These are phyloP conservation scores for Cicer cuneatum DNA, from an alignment of 306 rosid species.

Conservation along the genomic window DNA sequence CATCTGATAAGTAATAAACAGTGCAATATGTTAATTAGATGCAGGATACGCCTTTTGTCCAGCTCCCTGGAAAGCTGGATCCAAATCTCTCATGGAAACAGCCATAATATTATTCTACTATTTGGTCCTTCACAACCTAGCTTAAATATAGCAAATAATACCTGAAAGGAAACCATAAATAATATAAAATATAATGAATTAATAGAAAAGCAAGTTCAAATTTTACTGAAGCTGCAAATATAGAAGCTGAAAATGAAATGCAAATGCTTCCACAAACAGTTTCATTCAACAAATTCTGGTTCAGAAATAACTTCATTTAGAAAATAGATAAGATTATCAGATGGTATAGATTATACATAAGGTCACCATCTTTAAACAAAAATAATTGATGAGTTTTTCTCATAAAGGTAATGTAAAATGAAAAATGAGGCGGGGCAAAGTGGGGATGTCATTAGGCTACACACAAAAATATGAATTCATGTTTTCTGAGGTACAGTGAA, in stretches of 20 bases:
- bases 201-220: slow-evolving; percentile 34
- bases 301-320: slow-evolving; percentile 6
- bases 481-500: slow-evolving; percentile 13
- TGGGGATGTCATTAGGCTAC: background rate
- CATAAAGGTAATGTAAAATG: background rate
- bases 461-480: slow-evolving; percentile 24
- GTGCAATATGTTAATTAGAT: slow-evolving; percentile 42
- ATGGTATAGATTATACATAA: slow-evolving; percentile 5
- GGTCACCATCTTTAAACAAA: slow-evolving; percentile 1
- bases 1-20: slow-evolving; percentile 38
- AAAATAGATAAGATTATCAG: slow-evolving; percentile 37
- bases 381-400: background rate
- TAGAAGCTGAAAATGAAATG: slow-evolving; percentile 26
- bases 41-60: slow-evolving; percentile 99
- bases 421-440: slow-evolving; percentile 23
- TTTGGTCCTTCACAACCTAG: slow-evolving; percentile 51
- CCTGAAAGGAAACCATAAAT: slow-evolving; percentile 55
- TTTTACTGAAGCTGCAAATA: slow-evolving; percentile 22
- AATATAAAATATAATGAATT: slow-evolving; percentile 10
- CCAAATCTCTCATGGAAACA: slow-evolving; percentile 94
- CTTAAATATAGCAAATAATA: slow-evolving; percentile 46
- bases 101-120: slow-evolving; percentile 64
- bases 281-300: slow-evolving; percentile 37
- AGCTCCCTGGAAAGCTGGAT: slow-evolving; percentile 95
- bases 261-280: slow-evolving; percentile 33